Evolutionary conservation across 805 yeast species (phyloP).

Genomic region (Hanseniaspora valbyensis): DNA sequence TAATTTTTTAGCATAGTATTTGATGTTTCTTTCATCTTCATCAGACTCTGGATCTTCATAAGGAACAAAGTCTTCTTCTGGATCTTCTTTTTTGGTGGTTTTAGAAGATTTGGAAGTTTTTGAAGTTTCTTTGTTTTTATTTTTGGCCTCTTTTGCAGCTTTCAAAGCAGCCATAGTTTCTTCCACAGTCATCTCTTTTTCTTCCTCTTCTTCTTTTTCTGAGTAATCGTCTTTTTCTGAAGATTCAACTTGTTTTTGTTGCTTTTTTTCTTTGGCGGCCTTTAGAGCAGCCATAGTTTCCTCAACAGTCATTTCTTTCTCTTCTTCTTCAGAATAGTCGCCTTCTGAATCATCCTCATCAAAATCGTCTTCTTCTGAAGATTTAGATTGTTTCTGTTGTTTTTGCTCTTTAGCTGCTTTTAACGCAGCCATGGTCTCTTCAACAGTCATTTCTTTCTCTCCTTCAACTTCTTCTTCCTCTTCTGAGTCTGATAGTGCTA

Average conservation of each 20-base stretch:
- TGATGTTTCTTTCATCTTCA: slow-evolving; percentile 67
- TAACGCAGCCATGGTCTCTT: slow-evolving; percentile 36
- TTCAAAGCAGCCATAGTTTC: slow-evolving; percentile 38
- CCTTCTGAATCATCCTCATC: slow-evolving; percentile 14
- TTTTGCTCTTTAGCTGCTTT: slow-evolving; percentile 33
- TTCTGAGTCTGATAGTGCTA: slow-evolving; percentile 20
- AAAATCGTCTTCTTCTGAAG: slow-evolving; percentile 32
- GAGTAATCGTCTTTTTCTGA: slow-evolving; percentile 20
- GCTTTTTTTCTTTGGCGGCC: slow-evolving; percentile 24
- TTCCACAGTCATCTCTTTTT: slow-evolving; percentile 31
- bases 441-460: slow-evolving; percentile 30
- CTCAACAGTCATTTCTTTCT: slow-evolving; percentile 27
- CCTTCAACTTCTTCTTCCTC: slow-evolving; percentile 22
- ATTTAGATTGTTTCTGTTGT: slow-evolving; percentile 2
- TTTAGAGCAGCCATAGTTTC: slow-evolving; percentile 31
- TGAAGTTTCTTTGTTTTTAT: slow-evolving; percentile 16
- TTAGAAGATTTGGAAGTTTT: no score
- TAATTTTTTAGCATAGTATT: slow-evolving; percentile 69
- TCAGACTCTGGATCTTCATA: slow-evolving; percentile 40
- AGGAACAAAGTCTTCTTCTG: slow-evolving; percentile 28
- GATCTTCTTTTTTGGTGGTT: slow-evolving; percentile 17
- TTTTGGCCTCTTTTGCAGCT: slow-evolving; percentile 31
- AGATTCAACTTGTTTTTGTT: slow-evolving; percentile 18
- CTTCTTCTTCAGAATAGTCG: slow-evolving; percentile 19
- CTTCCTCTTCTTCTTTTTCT: slow-evolving; percentile 27